A percentile compares a stretch with the other conserved stretches of the same genome.
These are phyloP conservation scores for Phytophthora litchii DNA, from an alignment of 352 stramenopile species.

Conservation along the genomic window DNA sequence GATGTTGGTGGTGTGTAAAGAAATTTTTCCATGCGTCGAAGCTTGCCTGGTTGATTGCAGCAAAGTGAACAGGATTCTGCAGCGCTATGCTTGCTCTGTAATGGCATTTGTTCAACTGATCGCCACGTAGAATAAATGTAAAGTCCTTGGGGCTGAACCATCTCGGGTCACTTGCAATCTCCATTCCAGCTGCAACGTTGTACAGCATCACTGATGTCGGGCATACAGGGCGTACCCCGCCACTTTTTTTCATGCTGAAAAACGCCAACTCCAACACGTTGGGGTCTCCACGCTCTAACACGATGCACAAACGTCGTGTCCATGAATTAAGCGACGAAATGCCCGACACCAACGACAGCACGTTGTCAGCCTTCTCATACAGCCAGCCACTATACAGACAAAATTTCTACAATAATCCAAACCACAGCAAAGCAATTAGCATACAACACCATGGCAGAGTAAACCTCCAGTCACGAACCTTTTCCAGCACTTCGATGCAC, in stretches of 20 bases:
- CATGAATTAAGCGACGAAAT: constrained; percentile 71
- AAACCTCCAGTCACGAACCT: constrained; percentile 29
- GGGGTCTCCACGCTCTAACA: constrained; percentile 63
- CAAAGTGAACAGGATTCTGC: constrained; percentile 60
- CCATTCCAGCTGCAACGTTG: constrained; percentile 55
- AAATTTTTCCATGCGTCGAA: constrained; percentile 69
- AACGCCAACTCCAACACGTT: constrained; percentile 75
- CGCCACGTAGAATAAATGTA: constrained; percentile 57
- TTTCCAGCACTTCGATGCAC: constrained; percentile 65
- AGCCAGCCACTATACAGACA: constrained; percentile 68
- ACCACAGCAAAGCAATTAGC: constrained; percentile 10
- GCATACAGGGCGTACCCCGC: constrained; percentile 49
- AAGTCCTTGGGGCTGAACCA: constrained; percentile 80
- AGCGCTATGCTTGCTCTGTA: constrained; percentile 37
- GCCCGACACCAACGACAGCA: constrained; percentile 62
- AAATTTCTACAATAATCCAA: constrained; percentile 39
- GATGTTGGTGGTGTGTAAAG: constrained; percentile 61
- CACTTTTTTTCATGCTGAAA: constrained; percentile 57
- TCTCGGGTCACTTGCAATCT: constrained; percentile 49
- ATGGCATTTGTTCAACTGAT: constrained; percentile 39
- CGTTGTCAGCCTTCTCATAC: constrained; percentile 68
- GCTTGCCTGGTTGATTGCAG: constrained; percentile 47
- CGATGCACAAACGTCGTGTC: constrained; percentile 69
- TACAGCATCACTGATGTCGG: constrained; percentile 68
- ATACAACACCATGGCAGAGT: constrained; percentile 1